Conservation (phyloP, 1,284 basidiomycete genomes). For the Abortiporus biennis region DNA sequence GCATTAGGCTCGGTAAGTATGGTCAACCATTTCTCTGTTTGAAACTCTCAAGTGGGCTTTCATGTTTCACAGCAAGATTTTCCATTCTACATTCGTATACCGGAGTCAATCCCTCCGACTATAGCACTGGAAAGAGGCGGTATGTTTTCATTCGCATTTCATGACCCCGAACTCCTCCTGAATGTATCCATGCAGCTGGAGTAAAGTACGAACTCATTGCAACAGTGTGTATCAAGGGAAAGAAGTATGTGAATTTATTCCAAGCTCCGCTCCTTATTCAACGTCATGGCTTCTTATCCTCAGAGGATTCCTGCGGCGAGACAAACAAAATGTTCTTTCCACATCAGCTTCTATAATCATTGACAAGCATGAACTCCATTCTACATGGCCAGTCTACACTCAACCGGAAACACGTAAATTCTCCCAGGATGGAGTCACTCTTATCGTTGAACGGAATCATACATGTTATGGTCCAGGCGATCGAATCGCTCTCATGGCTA, state of each 20-base stretch:
- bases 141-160: conserved; percentile 20
- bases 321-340: conserved; percentile 53
- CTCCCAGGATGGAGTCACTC: conserved; percentile 58
- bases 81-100: conserved; percentile 80
- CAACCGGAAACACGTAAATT: conserved; percentile 71
- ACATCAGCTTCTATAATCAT: conserved; percentile 67
- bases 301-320: conserved; percentile 73
- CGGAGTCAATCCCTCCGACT: conserved; percentile 79
- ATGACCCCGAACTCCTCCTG: background rate
- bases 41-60: background rate
- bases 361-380: conserved; percentile 86
- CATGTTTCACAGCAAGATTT: conserved; percentile 52
- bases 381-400: conserved; percentile 84
- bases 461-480: conserved; percentile 84
- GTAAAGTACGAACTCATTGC: conserved; percentile 85
- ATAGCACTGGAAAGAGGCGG: conserved; percentile 70
- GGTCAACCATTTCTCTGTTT: conserved; percentile 1
- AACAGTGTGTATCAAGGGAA: conserved; percentile 76
- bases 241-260: conserved; percentile 67
- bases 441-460: conserved; percentile 68
- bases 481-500: conserved; percentile 64
- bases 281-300: too few species aligned
- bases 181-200: conserved; percentile 41
- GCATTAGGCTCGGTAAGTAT: conserved; percentile 57
- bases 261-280: too few species aligned